Conservation (phyloP, 345 rosid genomes). For the Eucalyptus marginata region DNA sequence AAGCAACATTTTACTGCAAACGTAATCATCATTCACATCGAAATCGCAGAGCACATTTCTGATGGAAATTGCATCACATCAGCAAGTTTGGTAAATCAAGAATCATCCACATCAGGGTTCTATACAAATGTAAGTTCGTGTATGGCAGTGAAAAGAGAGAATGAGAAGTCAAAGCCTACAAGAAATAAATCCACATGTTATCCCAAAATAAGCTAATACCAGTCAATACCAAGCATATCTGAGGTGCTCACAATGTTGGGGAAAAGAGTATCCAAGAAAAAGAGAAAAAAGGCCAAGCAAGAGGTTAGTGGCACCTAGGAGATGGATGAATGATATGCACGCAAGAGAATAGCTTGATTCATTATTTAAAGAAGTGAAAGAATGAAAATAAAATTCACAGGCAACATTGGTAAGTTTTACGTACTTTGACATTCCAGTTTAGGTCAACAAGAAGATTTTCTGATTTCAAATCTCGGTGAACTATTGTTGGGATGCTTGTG, state of each 20-base stretch:
- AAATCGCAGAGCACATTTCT: neutral
- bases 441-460: slow-evolving; percentile 94
- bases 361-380: neutral
- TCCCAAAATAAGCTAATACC: neutral
- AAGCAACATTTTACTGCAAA: neutral
- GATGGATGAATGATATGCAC: neutral
- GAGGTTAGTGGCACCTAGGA: neutral
- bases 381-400: neutral
- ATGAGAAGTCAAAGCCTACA: neutral
- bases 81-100: neutral
- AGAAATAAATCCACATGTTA: neutral
- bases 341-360: neutral
- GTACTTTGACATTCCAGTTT: slow-evolving; percentile 97
- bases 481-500: slow-evolving; percentile 82
- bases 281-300: neutral
- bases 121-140: neutral
- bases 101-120: neutral
- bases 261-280: neutral
- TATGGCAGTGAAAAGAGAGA: neutral
- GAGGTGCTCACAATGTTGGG: neutral
- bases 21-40: neutral
- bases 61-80: neutral
- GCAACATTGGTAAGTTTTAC: neutral
- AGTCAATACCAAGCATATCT: neutral
- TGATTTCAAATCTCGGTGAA: slow-evolving; percentile 96